These are phyloP conservation scores for Phellinidium pouzarii DNA, from an alignment of 1,284 basidiomycete genomes.

Conservation along the genomic window DNA sequence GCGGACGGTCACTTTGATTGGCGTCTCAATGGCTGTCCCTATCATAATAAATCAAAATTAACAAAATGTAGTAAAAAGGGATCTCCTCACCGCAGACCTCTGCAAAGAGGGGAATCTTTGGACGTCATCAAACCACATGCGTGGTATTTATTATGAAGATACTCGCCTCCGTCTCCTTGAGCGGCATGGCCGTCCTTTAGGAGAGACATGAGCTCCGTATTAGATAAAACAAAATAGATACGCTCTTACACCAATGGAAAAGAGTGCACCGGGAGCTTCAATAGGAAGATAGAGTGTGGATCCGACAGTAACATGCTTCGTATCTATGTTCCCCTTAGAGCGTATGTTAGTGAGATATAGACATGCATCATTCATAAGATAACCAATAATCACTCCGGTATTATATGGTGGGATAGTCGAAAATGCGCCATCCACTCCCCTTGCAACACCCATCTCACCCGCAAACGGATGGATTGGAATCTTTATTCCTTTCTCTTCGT, in stretches of 20 bases:
- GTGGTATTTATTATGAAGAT: not conserved
- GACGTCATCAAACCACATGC: slow-evolving; percentile 2
- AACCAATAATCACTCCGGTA: slow-evolving; percentile 33
- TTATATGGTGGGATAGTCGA: slow-evolving; percentile 58
- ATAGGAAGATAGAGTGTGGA: slow-evolving; percentile 50
- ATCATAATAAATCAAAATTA: not conserved
- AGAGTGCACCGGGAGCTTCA: slow-evolving; percentile 53
- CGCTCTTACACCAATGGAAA: slow-evolving; percentile 48
- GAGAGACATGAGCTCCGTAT: not conserved
- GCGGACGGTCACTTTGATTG: slow-evolving; percentile 48
- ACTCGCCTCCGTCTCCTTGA: slow-evolving; percentile 57
- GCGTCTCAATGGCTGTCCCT: slow-evolving; percentile 60
- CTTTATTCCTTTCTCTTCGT: slow-evolving; percentile 38
- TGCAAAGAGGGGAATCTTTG: slow-evolving; percentile 23
- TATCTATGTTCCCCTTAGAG: slow-evolving; percentile 48
- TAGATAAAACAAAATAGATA: not conserved
- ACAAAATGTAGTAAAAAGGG: not conserved
- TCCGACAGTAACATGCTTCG: slow-evolving; percentile 45
- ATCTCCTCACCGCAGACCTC: slow-evolving; percentile 47
- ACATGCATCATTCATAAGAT: not conserved
- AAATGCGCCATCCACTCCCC: slow-evolving; percentile 41
- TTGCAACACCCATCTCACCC: slow-evolving; percentile 63
- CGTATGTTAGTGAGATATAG: not conserved
- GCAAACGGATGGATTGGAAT: slow-evolving; percentile 49
- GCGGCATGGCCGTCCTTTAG: slow-evolving; percentile 55